Evolutionary conservation across 345 rosid species (phyloP).

Genomic region (Schrenkiella parvula): DNA sequence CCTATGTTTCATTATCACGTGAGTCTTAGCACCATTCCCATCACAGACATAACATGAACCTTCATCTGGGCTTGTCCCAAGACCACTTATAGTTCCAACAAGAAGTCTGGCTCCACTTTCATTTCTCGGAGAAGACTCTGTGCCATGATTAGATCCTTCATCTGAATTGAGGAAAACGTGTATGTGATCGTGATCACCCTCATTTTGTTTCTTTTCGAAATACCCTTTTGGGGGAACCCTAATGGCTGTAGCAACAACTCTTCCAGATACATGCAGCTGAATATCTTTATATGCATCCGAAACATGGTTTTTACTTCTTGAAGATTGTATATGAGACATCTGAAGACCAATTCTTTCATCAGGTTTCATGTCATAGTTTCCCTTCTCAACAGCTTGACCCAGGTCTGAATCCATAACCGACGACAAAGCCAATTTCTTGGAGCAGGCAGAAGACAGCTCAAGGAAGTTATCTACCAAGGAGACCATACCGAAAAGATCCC

Average conservation of each 20-base stretch:
- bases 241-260: conserved; percentile 69
- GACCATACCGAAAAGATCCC: conserved; percentile 90
- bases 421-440: conserved; percentile 41
- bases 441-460: conserved; percentile 43
- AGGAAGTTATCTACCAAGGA: conserved; percentile 50
- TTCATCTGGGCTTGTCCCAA: conserved; percentile 73
- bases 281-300: conserved; percentile 83
- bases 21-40: conserved; percentile 71
- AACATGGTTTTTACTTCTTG: conserved; percentile 25
- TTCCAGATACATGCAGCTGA: conserved; percentile 74
- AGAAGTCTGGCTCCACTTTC: conserved; percentile 44
- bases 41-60: conserved; percentile 79
- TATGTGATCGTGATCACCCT: conserved; percentile 59
- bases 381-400: conserved; percentile 31
- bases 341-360: conserved; percentile 27
- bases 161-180: conserved; percentile 62
- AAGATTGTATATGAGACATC: conserved; percentile 31
- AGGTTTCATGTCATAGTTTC: conserved; percentile 9
- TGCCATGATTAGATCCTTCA: conserved; percentile 24
- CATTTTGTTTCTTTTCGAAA: conserved; percentile 32
- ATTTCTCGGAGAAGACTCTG: conserved; percentile 23
- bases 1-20: conserved; percentile 84
- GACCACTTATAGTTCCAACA: conserved; percentile 67
- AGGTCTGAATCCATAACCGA: conserved; percentile 31
- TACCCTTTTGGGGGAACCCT: conserved; percentile 61